Evolutionary conservation across 345 rosid genomes (phyloP).

Genomic region (Heritiera fomes): DNA sequence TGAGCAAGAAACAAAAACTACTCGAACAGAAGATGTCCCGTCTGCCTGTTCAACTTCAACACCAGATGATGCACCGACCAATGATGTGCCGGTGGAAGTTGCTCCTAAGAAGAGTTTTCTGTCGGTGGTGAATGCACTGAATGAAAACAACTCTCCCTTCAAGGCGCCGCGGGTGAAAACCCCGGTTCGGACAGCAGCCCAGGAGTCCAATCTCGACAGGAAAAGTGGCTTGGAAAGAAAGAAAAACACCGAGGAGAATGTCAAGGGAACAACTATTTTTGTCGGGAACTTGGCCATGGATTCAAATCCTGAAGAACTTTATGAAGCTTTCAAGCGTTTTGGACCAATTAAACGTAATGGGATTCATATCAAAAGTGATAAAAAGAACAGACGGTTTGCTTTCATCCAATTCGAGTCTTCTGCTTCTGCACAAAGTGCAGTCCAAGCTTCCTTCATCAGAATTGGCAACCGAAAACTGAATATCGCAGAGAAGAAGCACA

Average conservation of each 20-base stretch:
- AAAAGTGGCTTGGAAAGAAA: not conserved
- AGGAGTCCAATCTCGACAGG: not conserved
- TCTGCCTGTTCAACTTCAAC: not conserved
- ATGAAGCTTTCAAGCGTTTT: slow-evolving; percentile 7
- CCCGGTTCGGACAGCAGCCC: not conserved
- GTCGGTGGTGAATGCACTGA: not conserved
- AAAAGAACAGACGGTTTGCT: not conserved
- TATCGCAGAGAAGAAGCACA: not conserved
- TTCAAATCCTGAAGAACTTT: not conserved
- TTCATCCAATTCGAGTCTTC: slow-evolving; percentile 8
- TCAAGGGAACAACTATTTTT: not conserved
- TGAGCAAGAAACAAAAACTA: not conserved
- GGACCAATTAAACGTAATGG: not conserved
- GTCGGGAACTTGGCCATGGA: not conserved
- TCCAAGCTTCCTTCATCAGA: slow-evolving; percentile 2
- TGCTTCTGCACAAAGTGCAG: not conserved
- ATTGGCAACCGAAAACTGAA: not conserved
- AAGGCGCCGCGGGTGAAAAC: not conserved
- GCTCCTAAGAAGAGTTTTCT: not conserved
- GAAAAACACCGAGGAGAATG: not conserved
- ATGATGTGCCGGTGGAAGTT: not conserved
- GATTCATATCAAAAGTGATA: slow-evolving; percentile 1
- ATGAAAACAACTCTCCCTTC: not conserved
- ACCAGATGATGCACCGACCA: not conserved
- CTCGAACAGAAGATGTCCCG: too few species aligned